Evolutionary conservation across 805 yeast genomes (phyloP).

Genomic region (Kuraishia cidri): DNA sequence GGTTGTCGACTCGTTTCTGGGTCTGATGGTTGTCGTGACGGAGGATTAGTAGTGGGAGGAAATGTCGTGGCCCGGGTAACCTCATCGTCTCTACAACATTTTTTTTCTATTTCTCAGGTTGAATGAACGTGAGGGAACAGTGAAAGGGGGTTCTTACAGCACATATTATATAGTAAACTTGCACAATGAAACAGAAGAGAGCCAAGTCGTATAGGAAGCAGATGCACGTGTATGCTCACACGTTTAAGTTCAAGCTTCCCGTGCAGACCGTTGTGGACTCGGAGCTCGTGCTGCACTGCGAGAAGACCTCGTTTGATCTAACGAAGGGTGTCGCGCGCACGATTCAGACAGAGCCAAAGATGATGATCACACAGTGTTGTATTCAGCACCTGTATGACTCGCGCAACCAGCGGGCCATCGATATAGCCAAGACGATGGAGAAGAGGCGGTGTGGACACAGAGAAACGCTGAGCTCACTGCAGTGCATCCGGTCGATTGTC

Average conservation of each 20-base stretch:
- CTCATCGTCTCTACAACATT: too few relatives aligned
- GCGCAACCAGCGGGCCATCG: constrained; percentile 68
- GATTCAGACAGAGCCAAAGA: constrained; percentile 77
- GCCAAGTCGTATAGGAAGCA: constrained; percentile 92
- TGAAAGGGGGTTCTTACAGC: too few relatives aligned
- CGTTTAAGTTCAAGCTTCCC: constrained; percentile 91
- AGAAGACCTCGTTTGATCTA: constrained; percentile 65
- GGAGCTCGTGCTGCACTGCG: constrained; percentile 58
- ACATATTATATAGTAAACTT: too few relatives aligned
- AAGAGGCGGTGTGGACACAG: constrained; percentile 87
- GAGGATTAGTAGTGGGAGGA: too few relatives aligned
- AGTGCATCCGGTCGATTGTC: constrained; percentile 69
- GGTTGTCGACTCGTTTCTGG: constrained; percentile 41
- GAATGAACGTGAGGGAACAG: too few relatives aligned
- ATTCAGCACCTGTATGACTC: constrained; percentile 76
- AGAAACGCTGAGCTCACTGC: constrained; percentile 43
- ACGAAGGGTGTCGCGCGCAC: constrained; percentile 74
- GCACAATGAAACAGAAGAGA: constrained; percentile 88
- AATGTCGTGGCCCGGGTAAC: too few relatives aligned
- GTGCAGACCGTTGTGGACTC: constrained; percentile 87
- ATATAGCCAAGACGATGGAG: constrained; percentile 74
- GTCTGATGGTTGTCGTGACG: constrained; percentile 30
- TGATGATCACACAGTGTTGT: constrained; percentile 93
- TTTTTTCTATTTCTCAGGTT: too few relatives aligned
- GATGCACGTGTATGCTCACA: constrained; percentile 73